Base-by-base conservation (phyloP, 495 filamentous ascomycete genomes). In the Aspergillus cristatus region DNA sequence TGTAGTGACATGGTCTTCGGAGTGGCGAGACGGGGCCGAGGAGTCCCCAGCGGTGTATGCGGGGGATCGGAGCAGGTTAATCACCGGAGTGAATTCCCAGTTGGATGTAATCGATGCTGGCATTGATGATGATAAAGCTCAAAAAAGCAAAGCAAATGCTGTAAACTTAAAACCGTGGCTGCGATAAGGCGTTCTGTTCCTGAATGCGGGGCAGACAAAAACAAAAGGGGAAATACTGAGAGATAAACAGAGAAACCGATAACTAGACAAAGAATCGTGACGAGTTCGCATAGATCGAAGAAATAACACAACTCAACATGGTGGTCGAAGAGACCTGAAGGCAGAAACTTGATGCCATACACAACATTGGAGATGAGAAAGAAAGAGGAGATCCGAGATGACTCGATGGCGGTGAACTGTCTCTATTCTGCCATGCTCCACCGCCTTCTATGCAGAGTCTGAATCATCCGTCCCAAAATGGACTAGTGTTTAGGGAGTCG, bases 51-150 rank as follows among this genome's bases (percentile, higher is more conserved):
- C 28, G 34, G 38, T 31, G 29, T 51, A 43, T 20, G 63, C 53
- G 45, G 62, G 61, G 14, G 65, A 62, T 25, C 53, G 47, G n/a
- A 71, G 55, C 32, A 74, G 59, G 45, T 68, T 62, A 44, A 64
- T 61, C 50, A 66, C 70, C 45, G 61, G 54, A 40, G 63, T 51
- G 42, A 74, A 68, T 45, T 70, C 68, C 70, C 70, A 74, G 32
- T 45, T 53, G 30, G 60, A 35, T 22, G 38, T 18, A 35, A 34
- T 28, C 48, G 55, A 52, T 44, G 53, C 45, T 40, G 42, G 42
- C 45, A 55, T 55, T 51, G 47, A 51, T 34, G 32, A 11, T 34
- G 13, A 32, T 32, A 10, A 32, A 14, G n/a, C 28, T n/a, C n/a
- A n/a, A n/a, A n/a, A n/a, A n/a, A n/a, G n/a, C n/a, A n/a, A n/a